A percentile compares a stretch with the other conserved stretches of the same genome.
phyloP scores from a whole-genome alignment of 2,329 filamentous ascomycete species.

The Phyllosticta citribraziliensis region DNA sequence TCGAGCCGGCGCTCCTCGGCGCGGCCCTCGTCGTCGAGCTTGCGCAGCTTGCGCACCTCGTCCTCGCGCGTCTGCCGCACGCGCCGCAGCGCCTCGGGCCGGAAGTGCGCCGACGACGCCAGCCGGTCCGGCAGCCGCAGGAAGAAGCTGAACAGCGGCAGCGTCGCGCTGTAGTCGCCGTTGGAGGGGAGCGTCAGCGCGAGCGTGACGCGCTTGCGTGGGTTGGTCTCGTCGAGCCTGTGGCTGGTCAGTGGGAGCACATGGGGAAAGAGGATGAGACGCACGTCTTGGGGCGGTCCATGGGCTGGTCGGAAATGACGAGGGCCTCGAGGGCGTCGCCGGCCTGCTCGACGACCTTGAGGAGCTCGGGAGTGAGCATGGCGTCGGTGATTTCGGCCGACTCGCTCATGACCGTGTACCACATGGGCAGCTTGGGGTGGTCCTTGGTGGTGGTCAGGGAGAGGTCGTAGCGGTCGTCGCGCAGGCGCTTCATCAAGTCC shows the following conservation, averaged over 20 bases:
- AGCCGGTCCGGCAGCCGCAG: conserved; percentile 77
- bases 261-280: conserved; percentile 20
- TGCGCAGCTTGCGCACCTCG: conserved; percentile 68
- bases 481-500: conserved; percentile 78
- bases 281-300: conserved; percentile 77
- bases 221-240: conserved; percentile 72
- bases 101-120: conserved; percentile 69
- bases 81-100: conserved; percentile 77
- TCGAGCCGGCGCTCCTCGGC: conserved; percentile 48
- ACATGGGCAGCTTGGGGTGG: conserved; percentile 75
- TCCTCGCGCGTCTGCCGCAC: conserved; percentile 71
- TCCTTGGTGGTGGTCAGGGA: conserved; percentile 92
- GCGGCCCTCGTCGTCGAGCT: conserved; percentile 62
- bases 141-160: conserved; percentile 72
- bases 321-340: conserved; percentile 72
- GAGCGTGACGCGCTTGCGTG: conserved; percentile 80
- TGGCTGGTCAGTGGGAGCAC: conserved; percentile 9
- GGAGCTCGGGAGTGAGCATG: conserved; percentile 77
- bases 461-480: conserved; percentile 88
- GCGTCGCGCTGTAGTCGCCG: conserved; percentile 41
- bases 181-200: conserved; percentile 55
- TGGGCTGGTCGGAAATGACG: conserved; percentile 80
- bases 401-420: conserved; percentile 93
- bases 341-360: conserved; percentile 66
- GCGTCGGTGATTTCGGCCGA: conserved; percentile 87